Conservation (phyloP, 768 basidiomycete species). For the Xanthoconium stramineum region DNA sequence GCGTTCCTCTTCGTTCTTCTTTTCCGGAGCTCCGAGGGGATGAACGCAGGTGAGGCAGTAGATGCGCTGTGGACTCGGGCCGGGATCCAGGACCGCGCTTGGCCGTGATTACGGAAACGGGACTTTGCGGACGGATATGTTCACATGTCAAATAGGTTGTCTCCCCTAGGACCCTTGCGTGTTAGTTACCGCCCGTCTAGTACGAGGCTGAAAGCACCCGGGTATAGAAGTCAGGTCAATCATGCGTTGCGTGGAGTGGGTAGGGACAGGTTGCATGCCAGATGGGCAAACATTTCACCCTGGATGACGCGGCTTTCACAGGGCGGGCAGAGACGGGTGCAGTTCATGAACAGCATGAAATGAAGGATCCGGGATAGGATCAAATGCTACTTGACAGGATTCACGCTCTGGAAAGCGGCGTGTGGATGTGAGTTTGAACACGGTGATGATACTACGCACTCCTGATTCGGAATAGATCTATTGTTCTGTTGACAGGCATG, state of each 20-base stretch:
- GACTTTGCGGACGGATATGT: background rate
- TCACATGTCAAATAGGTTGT: slow-evolving; percentile 1
- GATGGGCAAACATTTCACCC: slow-evolving; percentile 8
- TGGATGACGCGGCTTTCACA: slow-evolving; percentile 3
- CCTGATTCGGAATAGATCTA: too few species aligned
- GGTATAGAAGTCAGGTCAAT: slow-evolving; percentile 5
- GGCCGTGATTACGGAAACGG: background rate
- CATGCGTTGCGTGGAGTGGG: background rate
- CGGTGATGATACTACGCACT: background rate
- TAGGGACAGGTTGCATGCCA: background rate
- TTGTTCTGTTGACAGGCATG: too few species aligned
- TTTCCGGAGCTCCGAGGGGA: slow-evolving; percentile 23
- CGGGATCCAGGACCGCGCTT: background rate
- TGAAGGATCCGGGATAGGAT: background rate
- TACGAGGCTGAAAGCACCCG: background rate
- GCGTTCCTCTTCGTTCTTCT: background rate
- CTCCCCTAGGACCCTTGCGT: background rate
- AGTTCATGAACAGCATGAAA: background rate
- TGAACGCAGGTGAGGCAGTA: background rate
- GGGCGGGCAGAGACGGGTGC: slow-evolving; percentile 16
- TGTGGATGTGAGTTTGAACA: background rate
- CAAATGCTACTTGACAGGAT: background rate
- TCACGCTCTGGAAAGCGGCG: background rate
- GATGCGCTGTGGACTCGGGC: background rate
- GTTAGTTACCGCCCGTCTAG: background rate